phyloP scores from a whole-genome alignment of 495 filamentous ascomycete species.

The Corynascus novoguineensis region DNA sequence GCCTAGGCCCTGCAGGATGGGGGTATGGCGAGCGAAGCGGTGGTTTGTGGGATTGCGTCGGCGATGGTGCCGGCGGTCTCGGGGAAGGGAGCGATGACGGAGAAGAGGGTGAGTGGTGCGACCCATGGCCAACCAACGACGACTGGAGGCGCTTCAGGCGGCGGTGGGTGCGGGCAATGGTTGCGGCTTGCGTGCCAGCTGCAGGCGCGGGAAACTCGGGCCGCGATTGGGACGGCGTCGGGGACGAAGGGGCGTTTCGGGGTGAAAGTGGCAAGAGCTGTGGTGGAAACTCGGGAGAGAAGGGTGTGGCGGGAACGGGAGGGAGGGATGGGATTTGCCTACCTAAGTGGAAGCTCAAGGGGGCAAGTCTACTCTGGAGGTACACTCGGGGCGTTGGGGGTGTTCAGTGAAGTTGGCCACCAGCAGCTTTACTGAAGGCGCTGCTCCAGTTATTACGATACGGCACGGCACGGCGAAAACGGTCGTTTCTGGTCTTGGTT shows the following conservation, averaged over 20 bases:
- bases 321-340: conserved; percentile 14
- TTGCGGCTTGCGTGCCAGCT: not conserved
- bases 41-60: not conserved
- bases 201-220: not conserved
- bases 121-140: conserved; percentile 38
- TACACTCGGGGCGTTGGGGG: conserved; percentile 27
- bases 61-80: not conserved
- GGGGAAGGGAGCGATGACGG: conserved; percentile 7
- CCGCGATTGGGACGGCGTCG: not conserved
- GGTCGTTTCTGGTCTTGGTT: conserved; percentile 3
- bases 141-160: conserved; percentile 37
- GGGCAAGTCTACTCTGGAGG: conserved; percentile 35
- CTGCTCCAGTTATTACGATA: not conserved
- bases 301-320: conserved; percentile 2
- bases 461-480: not conserved
- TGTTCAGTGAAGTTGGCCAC: conserved; percentile 1
- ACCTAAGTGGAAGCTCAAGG: conserved; percentile 28
- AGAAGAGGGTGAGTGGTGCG: conserved; percentile 33
- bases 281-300: not conserved
- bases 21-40: not conserved
- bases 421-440: not conserved
- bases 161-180: conserved; percentile 32
- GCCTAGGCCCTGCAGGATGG: no score
- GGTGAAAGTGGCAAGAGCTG: conserved; percentile 7
- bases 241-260: conserved; percentile 1